These are phyloP conservation scores for Plasmodium chabaudi DNA, from an alignment of 169 alveolate species.

Conservation along the genomic window DNA sequence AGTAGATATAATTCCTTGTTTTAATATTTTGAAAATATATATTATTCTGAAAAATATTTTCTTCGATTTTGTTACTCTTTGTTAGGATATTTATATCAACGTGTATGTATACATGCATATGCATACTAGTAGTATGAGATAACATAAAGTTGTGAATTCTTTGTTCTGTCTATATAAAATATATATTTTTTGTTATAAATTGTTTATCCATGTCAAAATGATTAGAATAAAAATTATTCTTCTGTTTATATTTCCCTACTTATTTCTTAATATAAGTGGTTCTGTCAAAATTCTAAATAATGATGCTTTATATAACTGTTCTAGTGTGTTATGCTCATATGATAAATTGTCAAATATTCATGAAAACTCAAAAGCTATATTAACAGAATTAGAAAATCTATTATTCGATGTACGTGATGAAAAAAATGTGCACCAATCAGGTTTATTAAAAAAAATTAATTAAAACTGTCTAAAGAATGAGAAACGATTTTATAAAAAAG, in stretches of 20 bases:
- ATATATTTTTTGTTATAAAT: too few relatives aligned
- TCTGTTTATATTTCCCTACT: constrained; percentile 18
- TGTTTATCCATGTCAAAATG: constrained; percentile 34
- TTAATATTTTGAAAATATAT: too few relatives aligned
- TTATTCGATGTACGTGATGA: constrained; percentile 57
- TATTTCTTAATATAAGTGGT: constrained; percentile 13
- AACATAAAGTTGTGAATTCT: too few relatives aligned
- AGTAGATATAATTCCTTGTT: too few relatives aligned
- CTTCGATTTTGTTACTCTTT: too few relatives aligned
- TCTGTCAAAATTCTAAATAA: not conserved
- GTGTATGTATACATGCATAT: constrained; percentile 10
- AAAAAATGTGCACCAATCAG: constrained; percentile 32
- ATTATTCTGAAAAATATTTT: too few relatives aligned
- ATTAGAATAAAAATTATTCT: not conserved
- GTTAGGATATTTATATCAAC: not conserved
- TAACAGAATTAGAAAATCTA: constrained; percentile 50
- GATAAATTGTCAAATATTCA: constrained; percentile 54
- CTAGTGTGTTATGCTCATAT: constrained; percentile 47
- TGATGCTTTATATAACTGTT: constrained; percentile 29
- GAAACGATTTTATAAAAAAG: not conserved
- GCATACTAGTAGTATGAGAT: not conserved
- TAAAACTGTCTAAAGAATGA: not conserved
- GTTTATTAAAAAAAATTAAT: constrained; percentile 22
- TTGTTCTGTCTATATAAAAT: too few relatives aligned
- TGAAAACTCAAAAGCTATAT: constrained; percentile 47